Conservation (phyloP, 768 basidiomycete genomes). For the Hirschioporus abietinus region DNA sequence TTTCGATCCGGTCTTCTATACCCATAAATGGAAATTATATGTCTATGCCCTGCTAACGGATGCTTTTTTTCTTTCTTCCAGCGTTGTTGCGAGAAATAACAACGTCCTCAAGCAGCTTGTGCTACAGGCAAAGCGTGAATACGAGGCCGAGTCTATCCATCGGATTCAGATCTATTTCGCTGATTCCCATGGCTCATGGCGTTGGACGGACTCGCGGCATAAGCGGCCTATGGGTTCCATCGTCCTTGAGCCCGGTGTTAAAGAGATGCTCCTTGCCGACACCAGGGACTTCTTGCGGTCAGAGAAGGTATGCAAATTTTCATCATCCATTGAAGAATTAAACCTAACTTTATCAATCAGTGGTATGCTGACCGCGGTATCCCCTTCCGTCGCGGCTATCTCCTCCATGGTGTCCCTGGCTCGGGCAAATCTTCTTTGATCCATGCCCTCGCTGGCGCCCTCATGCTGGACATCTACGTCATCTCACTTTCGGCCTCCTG, state of each 20-base stretch:
- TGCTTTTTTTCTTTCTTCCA: conserved; percentile 22
- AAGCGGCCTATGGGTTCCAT: conserved; percentile 87
- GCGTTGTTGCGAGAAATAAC: conserved; percentile 80
- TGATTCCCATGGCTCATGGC: conserved; percentile 83
- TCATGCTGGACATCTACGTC: conserved; percentile 89
- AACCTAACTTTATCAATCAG: conserved; percentile 26
- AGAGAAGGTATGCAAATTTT: conserved; percentile 56
- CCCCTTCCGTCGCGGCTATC: conserved; percentile 84
- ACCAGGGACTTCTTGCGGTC: conserved; percentile 78
- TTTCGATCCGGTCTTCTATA: conserved; percentile 9
- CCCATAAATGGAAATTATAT: conserved; percentile 4
- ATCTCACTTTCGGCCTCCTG: conserved; percentile 81
- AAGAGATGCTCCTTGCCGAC: conserved; percentile 82
- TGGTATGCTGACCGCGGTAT: conserved; percentile 95
- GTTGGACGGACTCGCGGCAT: conserved; percentile 82
- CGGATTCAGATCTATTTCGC: conserved; percentile 89
- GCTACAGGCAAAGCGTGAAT: conserved; percentile 83
- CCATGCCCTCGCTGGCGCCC: conserved; percentile 81
- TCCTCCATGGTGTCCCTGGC: conserved; percentile 79
- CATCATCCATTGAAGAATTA: conserved; percentile 3
- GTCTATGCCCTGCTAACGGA: conserved; percentile 5
- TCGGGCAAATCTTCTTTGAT: conserved; percentile 85
- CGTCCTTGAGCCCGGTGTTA: conserved; percentile 82
- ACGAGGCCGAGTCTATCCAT: conserved; percentile 82
- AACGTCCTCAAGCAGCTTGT: conserved; percentile 84